A percentile compares a stretch with the other conserved stretches of the same genome.
Evolutionary conservation across 2,329 filamentous ascomycete genomes (phyloP).

Genomic region (Alternaria sp.): DNA sequence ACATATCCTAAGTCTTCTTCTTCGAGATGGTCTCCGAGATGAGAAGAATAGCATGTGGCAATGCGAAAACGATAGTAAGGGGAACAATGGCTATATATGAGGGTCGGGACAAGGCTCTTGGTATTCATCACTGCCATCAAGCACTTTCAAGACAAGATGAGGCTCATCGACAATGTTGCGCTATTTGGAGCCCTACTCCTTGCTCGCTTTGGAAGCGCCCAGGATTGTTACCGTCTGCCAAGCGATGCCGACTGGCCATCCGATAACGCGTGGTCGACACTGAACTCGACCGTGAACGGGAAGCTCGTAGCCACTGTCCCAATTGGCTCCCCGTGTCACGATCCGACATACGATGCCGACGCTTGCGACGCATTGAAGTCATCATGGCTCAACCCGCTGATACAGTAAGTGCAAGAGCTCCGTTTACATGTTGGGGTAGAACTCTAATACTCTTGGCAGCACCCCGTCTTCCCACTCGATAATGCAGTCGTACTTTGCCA

Average conservation of each 20-base stretch:
- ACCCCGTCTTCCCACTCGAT: slow-evolving; percentile 14
- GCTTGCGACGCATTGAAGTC: slow-evolving; percentile 26
- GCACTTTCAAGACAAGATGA: slow-evolving; percentile 7
- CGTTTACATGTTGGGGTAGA: background rate
- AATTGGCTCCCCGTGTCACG: slow-evolving; percentile 48
- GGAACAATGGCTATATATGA: slow-evolving; percentile 7
- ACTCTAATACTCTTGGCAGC: slow-evolving; percentile 6
- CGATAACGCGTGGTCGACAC: slow-evolving; percentile 35
- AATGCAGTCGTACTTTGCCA: slow-evolving; percentile 15
- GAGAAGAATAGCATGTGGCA: background rate
- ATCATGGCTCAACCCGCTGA: slow-evolving; percentile 14
- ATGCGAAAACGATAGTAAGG: slow-evolving; percentile 1
- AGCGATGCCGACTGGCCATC: slow-evolving; percentile 47
- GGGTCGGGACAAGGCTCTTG: background rate
- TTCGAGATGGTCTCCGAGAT: slow-evolving; percentile 9
- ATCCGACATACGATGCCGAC: slow-evolving; percentile 22
- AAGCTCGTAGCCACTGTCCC: slow-evolving; percentile 49
- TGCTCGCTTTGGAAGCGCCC: background rate
- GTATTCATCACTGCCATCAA: background rate
- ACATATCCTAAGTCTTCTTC: background rate
- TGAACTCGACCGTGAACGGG: slow-evolving; percentile 49
- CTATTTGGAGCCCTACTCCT: slow-evolving; percentile 6
- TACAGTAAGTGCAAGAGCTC: slow-evolving; percentile 23
- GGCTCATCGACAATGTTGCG: slow-evolving; percentile 1
- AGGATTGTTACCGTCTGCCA: slow-evolving; percentile 27